A percentile compares a stretch with the other conserved stretches of the same genome.
phyloP scores from a whole-genome alignment of 2,329 filamentous ascomycete species.

The Penicillium sclerotiorum region DNA sequence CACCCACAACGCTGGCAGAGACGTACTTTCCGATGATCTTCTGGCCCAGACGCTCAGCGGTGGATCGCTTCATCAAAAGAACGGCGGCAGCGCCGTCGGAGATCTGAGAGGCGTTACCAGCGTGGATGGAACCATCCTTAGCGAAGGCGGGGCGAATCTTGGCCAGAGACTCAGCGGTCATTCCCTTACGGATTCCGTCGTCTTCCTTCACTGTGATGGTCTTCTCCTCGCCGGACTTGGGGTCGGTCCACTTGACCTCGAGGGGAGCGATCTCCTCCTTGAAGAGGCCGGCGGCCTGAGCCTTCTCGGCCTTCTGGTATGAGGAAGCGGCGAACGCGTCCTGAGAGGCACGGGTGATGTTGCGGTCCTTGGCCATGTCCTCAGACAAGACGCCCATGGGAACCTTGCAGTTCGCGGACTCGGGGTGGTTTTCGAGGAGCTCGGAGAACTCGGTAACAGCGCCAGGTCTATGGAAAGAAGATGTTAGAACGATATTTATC shows the following conservation, averaged over 20 bases:
- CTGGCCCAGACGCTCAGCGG: slow-evolving; percentile 85
- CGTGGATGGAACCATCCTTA: slow-evolving; percentile 91
- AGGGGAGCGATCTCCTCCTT: slow-evolving; percentile 87
- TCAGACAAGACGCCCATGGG: slow-evolving; percentile 94
- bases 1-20: slow-evolving; percentile 79
- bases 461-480: slow-evolving; percentile 58
- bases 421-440: slow-evolving; percentile 75
- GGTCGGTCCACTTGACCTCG: slow-evolving; percentile 84
- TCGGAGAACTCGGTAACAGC: slow-evolving; percentile 94
- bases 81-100: slow-evolving; percentile 95
- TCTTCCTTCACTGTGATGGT: slow-evolving; percentile 81
- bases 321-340: slow-evolving; percentile 93
- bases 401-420: slow-evolving; percentile 94
- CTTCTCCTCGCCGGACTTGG: slow-evolving; percentile 84
- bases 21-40: slow-evolving; percentile 92
- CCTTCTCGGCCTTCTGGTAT: slow-evolving; percentile 85
- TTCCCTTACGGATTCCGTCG: slow-evolving; percentile 82
- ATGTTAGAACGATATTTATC: not conserved
- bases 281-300: slow-evolving; percentile 88
- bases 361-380: slow-evolving; percentile 86
- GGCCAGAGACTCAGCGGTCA: slow-evolving; percentile 82
- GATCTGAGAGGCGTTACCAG: slow-evolving; percentile 93
- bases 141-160: slow-evolving; percentile 92
- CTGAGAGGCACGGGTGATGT: slow-evolving; percentile 71
- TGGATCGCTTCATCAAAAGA: slow-evolving; percentile 91